Base-by-base conservation (phyloP, 2,329 filamentous ascomycete species). In the Clonostachys chloroleuca region DNA sequence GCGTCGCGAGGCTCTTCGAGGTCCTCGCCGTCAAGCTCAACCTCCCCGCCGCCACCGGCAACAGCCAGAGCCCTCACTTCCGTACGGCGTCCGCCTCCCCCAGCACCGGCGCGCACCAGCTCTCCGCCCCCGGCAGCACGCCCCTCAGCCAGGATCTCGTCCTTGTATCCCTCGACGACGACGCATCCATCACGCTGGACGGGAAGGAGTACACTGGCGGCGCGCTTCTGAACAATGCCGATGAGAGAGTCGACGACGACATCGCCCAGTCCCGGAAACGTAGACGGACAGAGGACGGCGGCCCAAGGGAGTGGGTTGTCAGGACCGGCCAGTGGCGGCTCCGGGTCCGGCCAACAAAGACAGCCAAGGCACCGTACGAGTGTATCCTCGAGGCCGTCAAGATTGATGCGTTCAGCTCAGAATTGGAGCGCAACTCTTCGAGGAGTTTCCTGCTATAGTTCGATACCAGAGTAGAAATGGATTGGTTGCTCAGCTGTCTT, bases 21-120 rank as follows among this genome's bases (percentile, higher is more conserved):
- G 85, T 95, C 9, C 77, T 96, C n/a, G 82, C 87, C 3, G 85
- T 84, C 34, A 95, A 92, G 63, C 78, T 94, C 54, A 87, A 85
- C 52, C 64, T 91, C 6, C 81, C 86, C 0, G 73, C 79, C 49
- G 70, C 78, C 43, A 73, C 79, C 5, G 83, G 81, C n/a, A 83
- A 79, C 12, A 77, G 78, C 7, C 72, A 72, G 40, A 80, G 75
- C 49, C 24, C 24, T 30, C 24, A 30, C 24, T 30, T 30, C 24
- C 24, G 24, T 9, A 30, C 24, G 8, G 36, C 36, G 14, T n/a
- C 14, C 36, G 36, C 36, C 14, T n/a, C 36, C 14, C 36, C 36
- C 36, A 30, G 24, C 24, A 30, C 24, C 24, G 24, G 24, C 24
- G 24, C 24, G 24, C 24, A 30, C 24, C 80, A 83, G 56, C 78